Percentiles rank a stretch among this genome's conserved stretches.
phyloP scores from a whole-genome alignment of 768 basidiomycete genomes.

The Hemileccinum impolitum region DNA sequence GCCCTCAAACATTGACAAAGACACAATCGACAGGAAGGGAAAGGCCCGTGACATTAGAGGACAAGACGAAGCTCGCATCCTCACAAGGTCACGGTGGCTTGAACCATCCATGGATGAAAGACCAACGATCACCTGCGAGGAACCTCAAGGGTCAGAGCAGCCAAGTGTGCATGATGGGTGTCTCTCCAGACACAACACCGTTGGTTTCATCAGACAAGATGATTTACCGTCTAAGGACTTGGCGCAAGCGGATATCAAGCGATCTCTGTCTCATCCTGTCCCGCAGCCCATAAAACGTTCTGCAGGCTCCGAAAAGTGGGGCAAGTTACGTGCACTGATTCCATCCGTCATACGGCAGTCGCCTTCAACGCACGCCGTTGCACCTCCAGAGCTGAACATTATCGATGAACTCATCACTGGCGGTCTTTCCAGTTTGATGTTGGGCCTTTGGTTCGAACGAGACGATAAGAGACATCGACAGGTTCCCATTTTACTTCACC shows the following conservation, averaged over 20 bases:
- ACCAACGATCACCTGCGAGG: slow-evolving; percentile 31
- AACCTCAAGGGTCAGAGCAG: slow-evolving; percentile 17
- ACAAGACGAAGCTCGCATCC: slow-evolving; percentile 49
- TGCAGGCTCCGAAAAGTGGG: slow-evolving; percentile 49
- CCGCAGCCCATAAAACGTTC: slow-evolving; percentile 20
- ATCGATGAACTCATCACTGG: slow-evolving; percentile 80
- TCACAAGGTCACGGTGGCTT: slow-evolving; percentile 54
- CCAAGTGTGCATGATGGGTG: slow-evolving; percentile 23
- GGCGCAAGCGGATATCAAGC: slow-evolving; percentile 8
- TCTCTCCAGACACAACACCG: slow-evolving; percentile 8
- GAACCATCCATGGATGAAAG: slow-evolving; percentile 51
- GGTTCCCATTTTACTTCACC: slow-evolving; percentile 76
- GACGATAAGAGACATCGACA: slow-evolving; percentile 82
- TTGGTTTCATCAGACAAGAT: slow-evolving; percentile 2
- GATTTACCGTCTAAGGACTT: slow-evolving; percentile 4
- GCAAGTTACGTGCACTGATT: slow-evolving; percentile 60
- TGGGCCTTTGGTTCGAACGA: slow-evolving; percentile 80
- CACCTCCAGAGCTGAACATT: slow-evolving; percentile 61
- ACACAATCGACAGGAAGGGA: too few relatives aligned
- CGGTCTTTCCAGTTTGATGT: slow-evolving; percentile 73
- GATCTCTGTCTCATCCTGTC: slow-evolving; percentile 29
- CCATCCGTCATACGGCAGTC: slow-evolving; percentile 48
- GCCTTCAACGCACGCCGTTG: slow-evolving; percentile 41
- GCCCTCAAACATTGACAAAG: too few relatives aligned
- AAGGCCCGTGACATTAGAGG: background rate